Evolutionary conservation across 768 basidiomycete genomes (phyloP).

Genomic region (Hebeloma cylindrosporum): DNA sequence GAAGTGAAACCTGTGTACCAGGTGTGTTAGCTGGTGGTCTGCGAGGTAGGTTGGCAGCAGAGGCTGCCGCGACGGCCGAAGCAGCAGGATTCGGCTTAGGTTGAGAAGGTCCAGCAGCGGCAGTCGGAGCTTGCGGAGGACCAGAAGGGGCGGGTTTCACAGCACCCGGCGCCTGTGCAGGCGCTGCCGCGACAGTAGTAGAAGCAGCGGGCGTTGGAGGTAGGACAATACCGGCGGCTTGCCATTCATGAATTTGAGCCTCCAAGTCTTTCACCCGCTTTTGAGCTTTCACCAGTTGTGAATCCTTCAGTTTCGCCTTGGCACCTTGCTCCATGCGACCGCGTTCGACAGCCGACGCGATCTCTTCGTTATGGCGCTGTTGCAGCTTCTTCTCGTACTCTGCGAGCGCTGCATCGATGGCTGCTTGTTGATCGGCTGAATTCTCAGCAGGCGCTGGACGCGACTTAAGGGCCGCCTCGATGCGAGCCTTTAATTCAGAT

Average conservation of each 20-base stretch:
- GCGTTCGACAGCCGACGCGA: constrained; percentile 64
- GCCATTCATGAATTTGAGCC: constrained; percentile 57
- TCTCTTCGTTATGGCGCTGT: constrained; percentile 52
- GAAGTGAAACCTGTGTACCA: constrained; percentile 19
- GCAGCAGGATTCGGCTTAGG: constrained; percentile 10
- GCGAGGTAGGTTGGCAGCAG: constrained; percentile 26
- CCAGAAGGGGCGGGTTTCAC: constrained; percentile 14
- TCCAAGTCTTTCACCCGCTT: constrained; percentile 68
- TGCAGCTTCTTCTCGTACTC: constrained; percentile 49
- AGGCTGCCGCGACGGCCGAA: constrained; percentile 15
- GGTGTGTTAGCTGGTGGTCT: constrained; percentile 30
- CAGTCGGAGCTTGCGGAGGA: constrained; percentile 8
- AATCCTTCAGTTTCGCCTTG: constrained; percentile 70
- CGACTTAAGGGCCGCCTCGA: constrained; percentile 39
- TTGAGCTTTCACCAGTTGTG: constrained; percentile 61
- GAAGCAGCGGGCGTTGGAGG: constrained; percentile 36
- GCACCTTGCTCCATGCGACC: constrained; percentile 63
- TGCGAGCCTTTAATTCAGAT: constrained; percentile 44
- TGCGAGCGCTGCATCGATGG: constrained; percentile 49
- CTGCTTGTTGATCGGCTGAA: constrained; percentile 32
- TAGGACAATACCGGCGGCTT: constrained; percentile 44
- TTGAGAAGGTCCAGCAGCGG: constrained; percentile 20
- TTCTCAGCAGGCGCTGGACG: constrained; percentile 18
- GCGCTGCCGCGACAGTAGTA: constrained; percentile 28
- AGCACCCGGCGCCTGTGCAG: constrained; percentile 16